These are phyloP conservation scores for Chaetomium cochliodes DNA, from an alignment of 495 filamentous ascomycete genomes.

Conservation along the genomic window DNA sequence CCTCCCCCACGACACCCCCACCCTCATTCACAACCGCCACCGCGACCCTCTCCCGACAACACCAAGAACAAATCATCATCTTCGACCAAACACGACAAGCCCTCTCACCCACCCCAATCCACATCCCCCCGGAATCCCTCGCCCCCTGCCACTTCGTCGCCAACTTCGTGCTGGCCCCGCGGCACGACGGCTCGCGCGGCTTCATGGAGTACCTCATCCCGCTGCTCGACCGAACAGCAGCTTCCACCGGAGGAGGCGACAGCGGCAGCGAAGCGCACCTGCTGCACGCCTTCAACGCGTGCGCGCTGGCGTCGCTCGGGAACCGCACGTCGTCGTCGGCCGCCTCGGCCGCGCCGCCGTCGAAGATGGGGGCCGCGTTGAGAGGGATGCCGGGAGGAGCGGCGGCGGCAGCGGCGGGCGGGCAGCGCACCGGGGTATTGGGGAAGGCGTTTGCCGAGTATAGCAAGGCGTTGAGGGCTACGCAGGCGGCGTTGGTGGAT, in stretches of 20 bases:
- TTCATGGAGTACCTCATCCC: slow-evolving; percentile 59
- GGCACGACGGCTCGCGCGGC: slow-evolving; percentile 44
- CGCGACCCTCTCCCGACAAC: background rate
- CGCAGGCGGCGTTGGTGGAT: slow-evolving; percentile 53
- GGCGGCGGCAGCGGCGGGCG: background rate
- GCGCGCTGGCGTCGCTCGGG: slow-evolving; percentile 55
- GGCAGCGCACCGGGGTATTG: slow-evolving; percentile 17
- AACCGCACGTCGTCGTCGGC: slow-evolving; percentile 32
- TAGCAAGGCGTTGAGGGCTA: slow-evolving; percentile 52
- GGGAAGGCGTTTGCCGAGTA: slow-evolving; percentile 47
- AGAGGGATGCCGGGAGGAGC: background rate
- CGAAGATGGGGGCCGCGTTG: background rate
- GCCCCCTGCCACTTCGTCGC: slow-evolving; percentile 56
- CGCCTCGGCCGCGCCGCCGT: background rate
- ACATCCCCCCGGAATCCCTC: slow-evolving; percentile 46
- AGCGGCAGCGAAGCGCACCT: slow-evolving; percentile 46
- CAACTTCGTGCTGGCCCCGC: slow-evolving; percentile 55
- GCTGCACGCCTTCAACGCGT: slow-evolving; percentile 58
- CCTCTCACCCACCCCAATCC: slow-evolving; percentile 21
- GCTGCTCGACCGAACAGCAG: slow-evolving; percentile 34
- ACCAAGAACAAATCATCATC: background rate
- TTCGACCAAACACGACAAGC: background rate
- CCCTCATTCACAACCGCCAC: slow-evolving; percentile 17
- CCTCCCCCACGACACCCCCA: slow-evolving; percentile 12
- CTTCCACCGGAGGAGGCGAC: too few species aligned